Base-by-base conservation (phyloP, 768 basidiomycete species). In the Cyclocybe aegerita region DNA sequence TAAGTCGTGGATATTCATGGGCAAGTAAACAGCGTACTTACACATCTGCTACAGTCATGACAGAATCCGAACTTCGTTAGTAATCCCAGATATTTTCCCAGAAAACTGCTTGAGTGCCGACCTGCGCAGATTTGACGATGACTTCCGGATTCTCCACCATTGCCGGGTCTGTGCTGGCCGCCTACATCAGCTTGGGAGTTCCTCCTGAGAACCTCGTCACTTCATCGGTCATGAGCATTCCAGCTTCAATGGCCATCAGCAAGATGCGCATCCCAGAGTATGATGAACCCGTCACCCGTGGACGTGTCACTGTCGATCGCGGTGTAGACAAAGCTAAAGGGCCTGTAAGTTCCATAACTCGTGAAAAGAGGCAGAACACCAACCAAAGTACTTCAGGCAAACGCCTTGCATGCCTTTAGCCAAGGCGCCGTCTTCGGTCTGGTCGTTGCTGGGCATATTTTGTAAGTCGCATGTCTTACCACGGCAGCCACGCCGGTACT, bases 61-160 rank as follows among this genome's bases (percentile, higher is more conserved):
- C 89, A 35, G 77, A 76, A 51, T 89, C 88, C 37, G 90, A 93
- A 68, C 72, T 93, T 66, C 69, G 31, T 70, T 14, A 90, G 81
- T 71, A 46, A 53, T 72, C 67, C 36, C 16, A 23, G 12, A 43
- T n/a, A 4, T 10, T 10, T 17, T 29, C 8, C 42, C 11, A 23
- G 33, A 7, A 11, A 48, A 1, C 32, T 35, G 82, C 5, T 43
- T 14, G 33, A 32, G 46, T 33, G 33, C 14, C 39, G 32, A 39
- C 14, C 16, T 34, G 31, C 47, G 34, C 48, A 78, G 76, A 89
- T 70, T 74, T 93, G 39, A 79, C 83, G 39, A 93, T 94, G 92
- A 92, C 91, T 15, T 91, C 90, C 55, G 91, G 90, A 65, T 96
- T 96, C 74, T 90, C 92, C 6, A 94, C 92, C 45, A 96, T 96